These are phyloP conservation scores for Fremontodendron californicum DNA, from an alignment of 345 rosid species.

Conservation along the genomic window DNA sequence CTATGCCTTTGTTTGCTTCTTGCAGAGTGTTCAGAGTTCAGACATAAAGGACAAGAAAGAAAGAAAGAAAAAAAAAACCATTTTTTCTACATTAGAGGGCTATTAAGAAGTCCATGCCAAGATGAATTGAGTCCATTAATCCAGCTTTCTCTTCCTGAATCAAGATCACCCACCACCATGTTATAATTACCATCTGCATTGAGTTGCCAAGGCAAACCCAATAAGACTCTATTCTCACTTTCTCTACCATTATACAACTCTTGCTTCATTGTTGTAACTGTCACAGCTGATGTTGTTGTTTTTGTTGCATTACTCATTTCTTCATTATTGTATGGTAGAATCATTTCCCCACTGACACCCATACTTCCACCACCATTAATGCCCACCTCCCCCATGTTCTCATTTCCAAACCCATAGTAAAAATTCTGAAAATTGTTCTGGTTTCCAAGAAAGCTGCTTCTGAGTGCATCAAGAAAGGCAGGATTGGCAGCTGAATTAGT, in stretches of 20 bases:
- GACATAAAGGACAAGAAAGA: constrained; percentile 8
- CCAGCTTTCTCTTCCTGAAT: constrained; percentile 49
- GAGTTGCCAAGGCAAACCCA: constrained; percentile 80
- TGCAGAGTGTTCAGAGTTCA: too few relatives aligned
- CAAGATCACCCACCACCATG: constrained; percentile 29
- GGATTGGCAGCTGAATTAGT: constrained; percentile 10
- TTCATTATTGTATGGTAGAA: constrained; percentile 29
- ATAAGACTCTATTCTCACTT: constrained; percentile 39
- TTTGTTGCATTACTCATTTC: constrained; percentile 15
- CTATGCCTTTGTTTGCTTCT: constrained; percentile 12
- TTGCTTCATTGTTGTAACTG: constrained; percentile 59
- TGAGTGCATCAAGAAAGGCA: constrained; percentile 26
- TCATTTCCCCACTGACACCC: constrained; percentile 30
- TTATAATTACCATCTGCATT: constrained; percentile 36
- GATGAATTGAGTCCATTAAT: constrained; percentile 37
- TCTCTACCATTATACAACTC: constrained; percentile 44
- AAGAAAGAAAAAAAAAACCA: constrained; percentile 19
- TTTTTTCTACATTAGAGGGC: constrained; percentile 40
- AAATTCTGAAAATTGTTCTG: constrained; percentile 37
- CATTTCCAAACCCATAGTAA: constrained; percentile 46
- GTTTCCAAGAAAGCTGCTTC: constrained; percentile 42
- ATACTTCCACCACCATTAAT: not conserved
- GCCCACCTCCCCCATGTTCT: constrained; percentile 21
- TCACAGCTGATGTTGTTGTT: constrained; percentile 33
- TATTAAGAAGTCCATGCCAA: constrained; percentile 53